Conservation (phyloP, 495 filamentous ascomycete species). For the Aspergillus homomorphus region DNA sequence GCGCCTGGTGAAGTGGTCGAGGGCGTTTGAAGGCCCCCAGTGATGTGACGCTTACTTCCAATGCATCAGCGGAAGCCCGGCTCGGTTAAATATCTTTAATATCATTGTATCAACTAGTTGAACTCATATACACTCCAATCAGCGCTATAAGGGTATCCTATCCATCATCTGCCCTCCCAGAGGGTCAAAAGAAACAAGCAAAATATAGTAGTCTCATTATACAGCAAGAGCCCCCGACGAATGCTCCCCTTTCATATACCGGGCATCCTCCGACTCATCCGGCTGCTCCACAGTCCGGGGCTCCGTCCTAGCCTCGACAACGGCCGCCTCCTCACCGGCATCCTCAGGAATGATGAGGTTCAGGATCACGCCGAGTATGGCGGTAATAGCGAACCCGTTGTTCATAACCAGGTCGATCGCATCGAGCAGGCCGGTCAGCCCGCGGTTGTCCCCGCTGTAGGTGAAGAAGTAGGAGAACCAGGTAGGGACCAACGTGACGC, state of each 20-base stretch:
- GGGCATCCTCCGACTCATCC: neutral
- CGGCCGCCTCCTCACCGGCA: conserved; percentile 54
- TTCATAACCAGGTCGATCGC: conserved; percentile 79
- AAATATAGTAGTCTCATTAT: neutral
- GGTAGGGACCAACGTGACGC: conserved; percentile 74
- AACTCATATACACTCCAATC: neutral
- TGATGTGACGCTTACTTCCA: neutral
- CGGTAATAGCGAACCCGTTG: conserved; percentile 64
- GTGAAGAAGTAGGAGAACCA: conserved; percentile 80
- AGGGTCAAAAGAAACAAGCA: neutral
- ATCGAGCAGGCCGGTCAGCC: conserved; percentile 74
- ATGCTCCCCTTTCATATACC: conserved; percentile 3
- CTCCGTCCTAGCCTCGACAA: conserved; percentile 24
- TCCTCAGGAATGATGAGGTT: conserved; percentile 75
- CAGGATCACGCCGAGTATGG: conserved; percentile 65
- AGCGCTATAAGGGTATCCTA: conserved; percentile 1
- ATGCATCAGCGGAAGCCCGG: no score
- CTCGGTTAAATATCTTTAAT: neutral
- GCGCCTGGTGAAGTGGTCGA: conserved; percentile 38
- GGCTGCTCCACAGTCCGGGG: neutral
- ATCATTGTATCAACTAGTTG: neutral
- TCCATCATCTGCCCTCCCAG: neutral
- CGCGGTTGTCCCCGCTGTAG: conserved; percentile 63
- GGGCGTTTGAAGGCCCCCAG: conserved; percentile 26
- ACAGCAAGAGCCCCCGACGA: neutral